Evolutionary conservation across 176 grass and related monocot species (phyloP).

Genomic region (Triticum monococcum): DNA sequence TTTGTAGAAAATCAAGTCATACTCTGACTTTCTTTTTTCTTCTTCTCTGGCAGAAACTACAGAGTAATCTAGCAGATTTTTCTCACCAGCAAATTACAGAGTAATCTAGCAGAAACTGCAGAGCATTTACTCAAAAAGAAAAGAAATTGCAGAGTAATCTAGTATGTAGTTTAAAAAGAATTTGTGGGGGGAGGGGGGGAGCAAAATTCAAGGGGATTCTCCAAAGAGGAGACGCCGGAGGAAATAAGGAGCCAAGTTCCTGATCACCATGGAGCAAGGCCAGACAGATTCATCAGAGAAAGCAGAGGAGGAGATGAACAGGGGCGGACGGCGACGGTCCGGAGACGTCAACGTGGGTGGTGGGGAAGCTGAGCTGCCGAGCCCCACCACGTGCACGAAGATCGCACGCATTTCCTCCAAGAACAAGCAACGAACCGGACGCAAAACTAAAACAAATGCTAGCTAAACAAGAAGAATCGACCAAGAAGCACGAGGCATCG

Average conservation of each 20-base stretch:
- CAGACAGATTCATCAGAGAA: background rate
- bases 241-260: too few relatives aligned
- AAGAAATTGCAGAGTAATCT: too few relatives aligned
- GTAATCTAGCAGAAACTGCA: too few relatives aligned
- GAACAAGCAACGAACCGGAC: background rate
- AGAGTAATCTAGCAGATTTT: background rate
- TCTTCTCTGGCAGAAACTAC: too few relatives aligned
- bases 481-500: background rate
- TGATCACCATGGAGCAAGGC: background rate
- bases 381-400: slow-evolving; percentile 43
- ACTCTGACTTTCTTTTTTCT: background rate
- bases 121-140: too few relatives aligned
- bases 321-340: background rate
- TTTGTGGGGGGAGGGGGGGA: too few relatives aligned
- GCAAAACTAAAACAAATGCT: background rate
- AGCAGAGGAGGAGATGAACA: slow-evolving; percentile 22
- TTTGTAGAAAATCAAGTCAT: slow-evolving; percentile 13
- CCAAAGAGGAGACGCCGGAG: too few relatives aligned
- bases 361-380: background rate
- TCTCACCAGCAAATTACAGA: background rate
- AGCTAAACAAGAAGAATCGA: background rate
- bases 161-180: too few relatives aligned
- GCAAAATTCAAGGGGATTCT: too few relatives aligned
- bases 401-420: slow-evolving; percentile 35
- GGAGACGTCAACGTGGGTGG: slow-evolving; percentile 9